Base-by-base conservation (phyloP, 2,329 filamentous ascomycete species). In the Raffaelea deltoideospora region DNA sequence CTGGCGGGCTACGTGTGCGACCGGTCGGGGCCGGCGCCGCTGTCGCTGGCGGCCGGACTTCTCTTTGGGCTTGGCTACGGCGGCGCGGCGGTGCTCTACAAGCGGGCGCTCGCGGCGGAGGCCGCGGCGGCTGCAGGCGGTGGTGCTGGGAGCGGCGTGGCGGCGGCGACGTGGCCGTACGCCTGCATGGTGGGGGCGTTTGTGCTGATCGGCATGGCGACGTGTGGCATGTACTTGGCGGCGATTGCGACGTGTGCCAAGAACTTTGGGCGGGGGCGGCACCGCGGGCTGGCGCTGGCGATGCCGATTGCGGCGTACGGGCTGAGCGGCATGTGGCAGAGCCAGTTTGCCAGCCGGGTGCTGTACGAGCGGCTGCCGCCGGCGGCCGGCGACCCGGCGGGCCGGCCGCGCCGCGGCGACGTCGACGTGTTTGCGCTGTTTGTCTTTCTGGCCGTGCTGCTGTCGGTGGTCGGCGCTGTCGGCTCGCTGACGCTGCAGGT, bases 181-280 rank as follows among this genome's bases (percentile, higher is more conserved):
- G 71, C 70, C 45, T 64, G 81, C 47, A 94, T 98, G 88, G 63
- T 95, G 6, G 53, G 84, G 37, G 79, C 86, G 1, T 98, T 96
- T 54, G 67, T 87, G 33, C 69, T 72, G 35, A 76, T 98, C 40
- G 90, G 90, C 2, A 69, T 79, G 43, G 88, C 76, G 5, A 95
- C 88, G 0, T 83, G 81, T 45, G 75, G 74, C 55, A 86, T 96
- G 75, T 98, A 96, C 56, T 67, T 96, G 38, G 72, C 78, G 35
- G 79, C 85, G 2, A 79, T 98, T n/a, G 88, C 88, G 7, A 93
- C 88, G 0, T 94, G 86, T 52, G 90, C 90, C 26, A 98, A 98
- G 73, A 98, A 96, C 60, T 98, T 96, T 59, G 87, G 87, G 34
- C 76, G 80, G 42, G 85, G 86, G 4, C 82, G 79, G 50, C 79